A percentile compares a stretch with the other conserved stretches of the same genome.
phyloP scores from a whole-genome alignment of 108 stramenopile species.

The Seminavis robusta region DNA sequence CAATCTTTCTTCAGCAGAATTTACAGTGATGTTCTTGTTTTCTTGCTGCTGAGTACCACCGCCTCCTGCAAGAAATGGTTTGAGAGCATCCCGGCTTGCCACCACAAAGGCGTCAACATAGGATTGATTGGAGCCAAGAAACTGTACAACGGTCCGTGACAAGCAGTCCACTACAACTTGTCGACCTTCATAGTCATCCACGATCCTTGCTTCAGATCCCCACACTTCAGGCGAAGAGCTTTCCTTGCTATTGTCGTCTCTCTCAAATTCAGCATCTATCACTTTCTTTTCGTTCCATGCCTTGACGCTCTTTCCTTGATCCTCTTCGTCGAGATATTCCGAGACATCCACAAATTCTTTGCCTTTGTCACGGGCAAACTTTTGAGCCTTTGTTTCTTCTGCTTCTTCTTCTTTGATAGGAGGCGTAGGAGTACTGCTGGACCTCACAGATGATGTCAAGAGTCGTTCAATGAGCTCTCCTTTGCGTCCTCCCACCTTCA shows the following conservation, averaged over 20 bases:
- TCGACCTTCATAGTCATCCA: constrained; percentile 78
- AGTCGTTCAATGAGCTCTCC: constrained; percentile 62
- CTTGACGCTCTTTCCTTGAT: constrained; percentile 23
- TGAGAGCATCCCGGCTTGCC: constrained; percentile 68
- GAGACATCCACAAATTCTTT: constrained; percentile 78
- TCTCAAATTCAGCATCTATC: constrained; percentile 19
- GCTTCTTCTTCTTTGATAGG: not conserved
- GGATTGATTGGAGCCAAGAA: constrained; percentile 61
- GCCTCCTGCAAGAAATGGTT: constrained; percentile 62
- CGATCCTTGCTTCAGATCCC: constrained; percentile 77
- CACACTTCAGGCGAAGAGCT: constrained; percentile 70
- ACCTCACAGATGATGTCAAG: constrained; percentile 8
- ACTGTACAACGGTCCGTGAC: constrained; percentile 70
- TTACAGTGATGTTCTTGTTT: constrained; percentile 22
- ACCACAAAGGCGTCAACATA: constrained; percentile 76
- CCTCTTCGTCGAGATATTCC: constrained; percentile 58
- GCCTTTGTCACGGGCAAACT: constrained; percentile 50
- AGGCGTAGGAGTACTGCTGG: not conserved
- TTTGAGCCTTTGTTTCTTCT: constrained; percentile 26
- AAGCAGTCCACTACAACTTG: constrained; percentile 66
- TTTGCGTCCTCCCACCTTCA: constrained; percentile 68
- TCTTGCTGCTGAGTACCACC: not conserved
- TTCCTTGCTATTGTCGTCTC: constrained; percentile 11
- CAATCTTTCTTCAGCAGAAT: constrained; percentile 47
- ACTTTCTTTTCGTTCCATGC: not conserved